Evolutionary conservation across 2,329 filamentous ascomycete genomes (phyloP).

Genomic region (Didymella exigua): DNA sequence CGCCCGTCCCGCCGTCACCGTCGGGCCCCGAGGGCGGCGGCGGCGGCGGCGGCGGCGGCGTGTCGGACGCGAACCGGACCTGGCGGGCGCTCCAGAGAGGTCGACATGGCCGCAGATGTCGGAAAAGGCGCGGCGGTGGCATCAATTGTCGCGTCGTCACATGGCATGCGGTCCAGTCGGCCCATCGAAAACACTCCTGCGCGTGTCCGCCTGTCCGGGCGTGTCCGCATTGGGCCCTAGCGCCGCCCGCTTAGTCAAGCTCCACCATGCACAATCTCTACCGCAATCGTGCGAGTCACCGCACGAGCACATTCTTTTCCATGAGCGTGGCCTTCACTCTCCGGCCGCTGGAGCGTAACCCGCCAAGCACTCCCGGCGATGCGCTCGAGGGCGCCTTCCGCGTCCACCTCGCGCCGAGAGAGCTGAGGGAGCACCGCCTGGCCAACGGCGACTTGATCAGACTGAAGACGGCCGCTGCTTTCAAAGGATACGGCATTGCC

Average conservation of each 20-base stretch:
- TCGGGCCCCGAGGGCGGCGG: too few species aligned
- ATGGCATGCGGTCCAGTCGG: constrained; percentile 35
- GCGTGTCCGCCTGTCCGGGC: too few species aligned
- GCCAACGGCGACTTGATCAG: constrained; percentile 64
- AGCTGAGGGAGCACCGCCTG: constrained; percentile 61
- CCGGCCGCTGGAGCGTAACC: constrained; percentile 58
- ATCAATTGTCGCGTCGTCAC: constrained; percentile 50
- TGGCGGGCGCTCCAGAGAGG: constrained; percentile 49
- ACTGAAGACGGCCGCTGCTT: constrained; percentile 52
- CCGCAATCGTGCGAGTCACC: constrained; percentile 10
- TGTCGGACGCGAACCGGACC: constrained; percentile 37
- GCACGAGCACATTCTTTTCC: not conserved
- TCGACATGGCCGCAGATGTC: constrained; percentile 52
- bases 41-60: constrained; percentile 21
- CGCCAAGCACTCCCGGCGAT: constrained; percentile 51
- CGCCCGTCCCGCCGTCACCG: constrained; percentile 10
- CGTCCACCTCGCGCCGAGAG: constrained; percentile 62
- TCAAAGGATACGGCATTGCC: constrained; percentile 63
- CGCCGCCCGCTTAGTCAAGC: constrained; percentile 31
- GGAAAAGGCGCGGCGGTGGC: constrained; percentile 51
- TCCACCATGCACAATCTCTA: constrained; percentile 14
- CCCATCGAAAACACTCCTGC: constrained; percentile 13
- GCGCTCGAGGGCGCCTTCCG: constrained; percentile 64
- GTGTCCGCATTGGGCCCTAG: constrained; percentile 12
- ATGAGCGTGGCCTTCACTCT: constrained; percentile 55